phyloP scores from a whole-genome alignment of 176 grass and related monocot genomes.

The Oryza punctata region DNA sequence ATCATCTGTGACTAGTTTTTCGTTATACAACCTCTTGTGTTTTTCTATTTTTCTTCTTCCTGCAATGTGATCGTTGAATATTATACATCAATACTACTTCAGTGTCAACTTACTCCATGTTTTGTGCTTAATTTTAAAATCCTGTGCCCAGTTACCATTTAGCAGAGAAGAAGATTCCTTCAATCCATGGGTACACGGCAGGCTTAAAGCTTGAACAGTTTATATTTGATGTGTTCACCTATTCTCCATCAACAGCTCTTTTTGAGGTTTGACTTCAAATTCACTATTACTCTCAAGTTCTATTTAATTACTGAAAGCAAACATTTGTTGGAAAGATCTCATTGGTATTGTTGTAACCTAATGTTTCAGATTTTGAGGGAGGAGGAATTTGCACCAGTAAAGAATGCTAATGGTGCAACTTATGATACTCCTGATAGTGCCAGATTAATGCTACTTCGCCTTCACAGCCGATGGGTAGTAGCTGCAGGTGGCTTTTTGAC shows the following conservation, averaged over 20 bases:
- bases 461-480: slow-evolving; percentile 92
- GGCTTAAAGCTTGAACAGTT: slow-evolving; percentile 96
- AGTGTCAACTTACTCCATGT: background rate
- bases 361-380: slow-evolving; percentile 71
- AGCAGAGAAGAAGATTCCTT: slow-evolving; percentile 85
- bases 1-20: background rate
- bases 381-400: slow-evolving; percentile 96
- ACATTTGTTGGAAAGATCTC: background rate
- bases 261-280: slow-evolving; percentile 68
- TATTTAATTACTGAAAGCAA: background rate
- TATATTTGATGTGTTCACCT: slow-evolving; percentile 84
- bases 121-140: slow-evolving; percentile 24
- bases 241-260: slow-evolving; percentile 78
- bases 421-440: slow-evolving; percentile 86
- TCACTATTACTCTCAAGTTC: background rate
- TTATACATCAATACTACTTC: slow-evolving; percentile 16
- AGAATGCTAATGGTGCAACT: slow-evolving; percentile 86
- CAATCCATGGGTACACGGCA: slow-evolving; percentile 70
- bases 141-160: slow-evolving; percentile 72
- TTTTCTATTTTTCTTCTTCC: slow-evolving; percentile 3
- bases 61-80: slow-evolving; percentile 10
- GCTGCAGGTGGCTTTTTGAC: slow-evolving; percentile 92
- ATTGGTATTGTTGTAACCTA: slow-evolving; percentile 7
- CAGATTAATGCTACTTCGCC: slow-evolving; percentile 82
- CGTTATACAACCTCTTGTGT: slow-evolving; percentile 1